Percentiles rank a stretch among this genome's conserved stretches.
Conservation (phyloP, 768 basidiomycete genomes). For the Hericium coralloides region DNA sequence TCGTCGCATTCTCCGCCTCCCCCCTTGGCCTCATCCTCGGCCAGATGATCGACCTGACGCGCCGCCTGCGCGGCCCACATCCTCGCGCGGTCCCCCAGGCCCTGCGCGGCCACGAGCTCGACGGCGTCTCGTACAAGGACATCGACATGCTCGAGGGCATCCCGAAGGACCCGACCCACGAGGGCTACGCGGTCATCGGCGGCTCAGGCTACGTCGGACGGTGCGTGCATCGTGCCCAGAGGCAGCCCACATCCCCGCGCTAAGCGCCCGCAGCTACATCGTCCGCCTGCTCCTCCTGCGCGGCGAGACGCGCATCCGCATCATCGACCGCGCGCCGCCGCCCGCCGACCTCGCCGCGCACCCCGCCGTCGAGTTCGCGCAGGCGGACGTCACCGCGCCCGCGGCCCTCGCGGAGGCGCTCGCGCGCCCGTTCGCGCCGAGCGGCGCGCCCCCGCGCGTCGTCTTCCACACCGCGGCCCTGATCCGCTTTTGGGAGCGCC, state of each 20-base stretch:
- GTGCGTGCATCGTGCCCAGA: slow-evolving; percentile 7
- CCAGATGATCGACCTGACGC: not conserved
- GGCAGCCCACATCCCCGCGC: not conserved
- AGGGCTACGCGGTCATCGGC: slow-evolving; percentile 23
- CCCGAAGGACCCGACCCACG: slow-evolving; percentile 17
- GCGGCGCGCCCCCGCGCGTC: slow-evolving; percentile 13
- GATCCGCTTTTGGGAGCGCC: slow-evolving; percentile 19
- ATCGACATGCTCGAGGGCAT: slow-evolving; percentile 22
- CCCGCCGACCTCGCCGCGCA: slow-evolving; percentile 15
- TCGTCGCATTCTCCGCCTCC: slow-evolving; percentile 1
- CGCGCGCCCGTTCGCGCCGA: slow-evolving; percentile 15
- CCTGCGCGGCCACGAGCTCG: slow-evolving; percentile 10
- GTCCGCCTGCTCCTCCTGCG: slow-evolving; percentile 26
- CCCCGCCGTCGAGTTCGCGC: slow-evolving; percentile 22
- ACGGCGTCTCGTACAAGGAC: slow-evolving; percentile 19
- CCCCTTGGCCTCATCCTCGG: not conserved
- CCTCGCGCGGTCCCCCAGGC: not conserved
- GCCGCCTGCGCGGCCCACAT: slow-evolving; percentile 3
- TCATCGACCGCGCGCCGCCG: slow-evolving; percentile 25
- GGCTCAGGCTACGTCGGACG: slow-evolving; percentile 27
- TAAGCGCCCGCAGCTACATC: slow-evolving; percentile 20
- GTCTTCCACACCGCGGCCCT: slow-evolving; percentile 17
- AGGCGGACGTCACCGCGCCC: slow-evolving; percentile 24
- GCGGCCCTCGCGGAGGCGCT: slow-evolving; percentile 21
- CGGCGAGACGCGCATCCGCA: slow-evolving; percentile 25